Evolutionary conservation across 108 stramenopile species (phyloP).

Genomic region (Aurantiochytrium sp.): DNA sequence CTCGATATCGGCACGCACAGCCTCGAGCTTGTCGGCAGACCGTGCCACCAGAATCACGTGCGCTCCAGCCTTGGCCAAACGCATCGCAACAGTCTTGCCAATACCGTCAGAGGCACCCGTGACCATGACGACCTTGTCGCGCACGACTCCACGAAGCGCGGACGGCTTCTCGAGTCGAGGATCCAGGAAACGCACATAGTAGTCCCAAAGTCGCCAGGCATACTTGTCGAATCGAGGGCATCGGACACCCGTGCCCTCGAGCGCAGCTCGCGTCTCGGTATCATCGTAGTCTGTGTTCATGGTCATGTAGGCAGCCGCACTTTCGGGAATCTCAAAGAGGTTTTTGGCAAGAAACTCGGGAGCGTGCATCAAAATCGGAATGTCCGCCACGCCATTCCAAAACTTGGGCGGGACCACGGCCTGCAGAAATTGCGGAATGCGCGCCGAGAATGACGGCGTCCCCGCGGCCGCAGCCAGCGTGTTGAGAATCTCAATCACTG

Average conservation of each 20-base stretch:
- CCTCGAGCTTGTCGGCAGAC: neutral
- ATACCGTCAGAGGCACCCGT: neutral
- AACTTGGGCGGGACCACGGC: neutral
- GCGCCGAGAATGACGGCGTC: neutral
- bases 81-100: neutral
- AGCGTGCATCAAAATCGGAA: neutral
- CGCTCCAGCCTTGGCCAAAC: neutral
- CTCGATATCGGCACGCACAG: neutral
- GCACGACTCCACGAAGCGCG: neutral
- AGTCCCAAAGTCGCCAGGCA: neutral
- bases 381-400: neutral
- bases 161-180: neutral
- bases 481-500: neutral
- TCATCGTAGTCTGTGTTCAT: neutral
- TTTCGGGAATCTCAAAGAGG: neutral
- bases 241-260: neutral
- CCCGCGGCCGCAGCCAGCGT: neutral
- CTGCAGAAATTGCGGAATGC: neutral
- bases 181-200: neutral
- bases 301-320: neutral
- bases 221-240: neutral
- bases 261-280: neutral
- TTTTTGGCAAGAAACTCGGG: neutral
- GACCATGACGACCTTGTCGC: conserved; percentile 1
- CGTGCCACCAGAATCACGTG: neutral